These are phyloP conservation scores for Calendula officinalis DNA, from an alignment of 129 eudicot species.

Conservation along the genomic window DNA sequence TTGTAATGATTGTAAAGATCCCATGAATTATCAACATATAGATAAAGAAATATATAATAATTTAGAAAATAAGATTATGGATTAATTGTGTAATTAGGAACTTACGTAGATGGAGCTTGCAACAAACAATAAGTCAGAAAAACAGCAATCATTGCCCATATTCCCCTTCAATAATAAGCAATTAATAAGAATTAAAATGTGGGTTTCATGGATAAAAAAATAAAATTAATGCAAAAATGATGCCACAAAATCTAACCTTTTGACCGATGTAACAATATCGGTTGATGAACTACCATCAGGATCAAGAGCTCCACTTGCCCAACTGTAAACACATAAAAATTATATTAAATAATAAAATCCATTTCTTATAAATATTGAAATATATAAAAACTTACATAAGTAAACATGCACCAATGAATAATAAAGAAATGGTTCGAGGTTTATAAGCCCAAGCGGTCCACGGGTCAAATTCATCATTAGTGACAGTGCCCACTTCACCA, in stretches of 20 bases:
- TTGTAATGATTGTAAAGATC: too few relatives aligned
- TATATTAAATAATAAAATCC: background rate
- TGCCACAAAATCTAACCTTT: conserved; percentile 42
- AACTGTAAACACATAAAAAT: conserved; percentile 42
- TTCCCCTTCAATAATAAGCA: conserved; percentile 59
- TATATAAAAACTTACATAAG: conserved; percentile 65
- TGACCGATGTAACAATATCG: conserved; percentile 67
- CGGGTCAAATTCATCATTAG: conserved; percentile 86
- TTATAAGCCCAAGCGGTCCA: conserved; percentile 99
- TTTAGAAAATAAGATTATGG: too few relatives aligned
- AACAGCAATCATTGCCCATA: conserved; percentile 98
- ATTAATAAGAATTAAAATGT: background rate
- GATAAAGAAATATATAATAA: too few relatives aligned
- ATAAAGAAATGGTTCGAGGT: conserved; percentile 84
- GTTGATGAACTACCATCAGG: conserved; percentile 59
- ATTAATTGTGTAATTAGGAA: too few relatives aligned
- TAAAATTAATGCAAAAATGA: conserved; percentile 4
- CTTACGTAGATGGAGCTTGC: conserved; percentile 99
- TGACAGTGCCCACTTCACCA: conserved; percentile 45
- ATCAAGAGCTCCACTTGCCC: conserved; percentile 96
- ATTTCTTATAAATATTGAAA: too few relatives aligned
- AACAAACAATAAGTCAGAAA: conserved; percentile 84
- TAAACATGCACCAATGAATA: conserved; percentile 90
- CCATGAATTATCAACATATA: too few relatives aligned
- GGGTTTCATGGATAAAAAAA: background rate